Evolutionary conservation across 2,329 filamentous ascomycete genomes (phyloP), one percentile per base, ranked within the genome.

Genomic region (Diaporthe citri): DNA sequence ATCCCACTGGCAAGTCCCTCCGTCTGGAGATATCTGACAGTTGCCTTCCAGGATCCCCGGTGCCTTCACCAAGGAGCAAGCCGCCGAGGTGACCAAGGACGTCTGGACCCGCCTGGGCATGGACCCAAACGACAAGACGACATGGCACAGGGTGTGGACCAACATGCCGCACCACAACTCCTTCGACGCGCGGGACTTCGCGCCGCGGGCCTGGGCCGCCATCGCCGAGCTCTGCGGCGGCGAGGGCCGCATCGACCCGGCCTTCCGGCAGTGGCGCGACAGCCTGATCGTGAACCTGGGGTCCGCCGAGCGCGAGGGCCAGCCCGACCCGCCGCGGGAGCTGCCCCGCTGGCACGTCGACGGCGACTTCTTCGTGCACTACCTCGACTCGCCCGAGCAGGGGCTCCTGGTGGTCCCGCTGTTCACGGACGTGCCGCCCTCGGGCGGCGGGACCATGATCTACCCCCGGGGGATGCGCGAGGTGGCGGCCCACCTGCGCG

Each of bases 351-450:
- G 92, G 92, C 92, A 94, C 82, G 90, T 93, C 25, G 92, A 94
- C 82, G 92, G 92, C 12, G 92, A 94, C 78, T 94, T 93, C 82
- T 94, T 94, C 80, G 87, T 92, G 7, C 92, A 94, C 83, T 94
- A 92, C 78, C 88, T 94, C 48, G 92, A 94, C 80, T 92, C 89
- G 28, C 90, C 90, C 0, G 93, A 94, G 83, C 93, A 94, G 81
- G 93, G 87, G 0, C 83, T 94, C 20, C 85, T 94, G 1, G 91
- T 94, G 17, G 93, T 93, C 55, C 92, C 92, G 1, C 82, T 94
- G 7, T 94, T 92, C 83, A 91, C 87, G 0, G 91, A 94, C 79
- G 90, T 94, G 70, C 83, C 84, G 12, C 82, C 88, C 0, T 86
- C 87, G 46, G 92, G 90, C 7, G 93, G 93, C 36, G 93, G 90